Percentiles rank a stretch among this genome's conserved stretches.
These are phyloP conservation scores for Golubevia pallescens DNA, from an alignment of 1,284 basidiomycete genomes.

Conservation along the genomic window DNA sequence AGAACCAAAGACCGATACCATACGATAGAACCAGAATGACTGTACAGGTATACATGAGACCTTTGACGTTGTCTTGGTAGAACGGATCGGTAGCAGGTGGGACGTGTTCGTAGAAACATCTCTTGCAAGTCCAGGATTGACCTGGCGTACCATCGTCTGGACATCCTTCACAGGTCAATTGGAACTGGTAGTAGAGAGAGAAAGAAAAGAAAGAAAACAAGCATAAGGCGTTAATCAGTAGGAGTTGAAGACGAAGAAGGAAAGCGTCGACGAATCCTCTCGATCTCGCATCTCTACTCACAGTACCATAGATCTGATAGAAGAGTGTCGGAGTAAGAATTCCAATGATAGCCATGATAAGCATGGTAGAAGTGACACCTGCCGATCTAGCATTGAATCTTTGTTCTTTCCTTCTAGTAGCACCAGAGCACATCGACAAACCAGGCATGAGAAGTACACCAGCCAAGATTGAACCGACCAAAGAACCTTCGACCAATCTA, in stretches of 20 bases:
- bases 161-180: constrained; percentile 90
- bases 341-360: constrained; percentile 99
- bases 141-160: constrained; percentile 66
- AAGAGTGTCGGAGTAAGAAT: constrained; percentile 94
- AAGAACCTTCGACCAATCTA: constrained; percentile 92
- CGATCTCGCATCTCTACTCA: too few species aligned
- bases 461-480: constrained; percentile 89
- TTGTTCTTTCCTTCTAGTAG: constrained; percentile 88
- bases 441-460: constrained; percentile 98
- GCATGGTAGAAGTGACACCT: constrained; percentile 97
- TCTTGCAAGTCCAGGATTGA: constrained; percentile 78
- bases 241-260: constrained; percentile 52
- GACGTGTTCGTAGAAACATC: constrained; percentile 94
- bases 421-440: constrained; percentile 93
- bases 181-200: constrained; percentile 79
- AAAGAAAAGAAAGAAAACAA: constrained; percentile 8
- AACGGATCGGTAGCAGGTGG: constrained; percentile 92
- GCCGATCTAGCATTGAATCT: constrained; percentile 98
- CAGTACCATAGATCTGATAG: constrained; percentile 97
- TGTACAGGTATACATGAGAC: constrained; percentile 92
- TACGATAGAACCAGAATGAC: constrained; percentile 89
- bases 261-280: too few species aligned
- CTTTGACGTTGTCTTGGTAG: constrained; percentile 93
- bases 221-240: too few species aligned
- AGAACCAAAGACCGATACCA: constrained; percentile 97